Base-by-base conservation (phyloP, 352 stramenopile species). In the Pythium rhizo-oryzae region DNA sequence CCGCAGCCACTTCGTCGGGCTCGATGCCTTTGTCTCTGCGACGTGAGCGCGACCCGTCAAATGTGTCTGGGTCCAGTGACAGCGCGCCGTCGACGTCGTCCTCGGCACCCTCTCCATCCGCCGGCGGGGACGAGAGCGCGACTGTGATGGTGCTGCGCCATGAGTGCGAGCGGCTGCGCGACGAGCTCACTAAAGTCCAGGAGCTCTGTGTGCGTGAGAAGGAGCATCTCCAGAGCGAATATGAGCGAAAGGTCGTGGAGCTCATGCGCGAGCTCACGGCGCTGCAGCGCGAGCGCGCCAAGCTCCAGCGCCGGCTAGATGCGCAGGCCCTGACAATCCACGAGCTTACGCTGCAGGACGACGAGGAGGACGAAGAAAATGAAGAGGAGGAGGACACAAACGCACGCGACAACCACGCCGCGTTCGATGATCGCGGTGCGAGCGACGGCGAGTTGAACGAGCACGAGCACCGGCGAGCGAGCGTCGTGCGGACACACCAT, bases 271-370 rank as follows among this genome's bases (percentile, higher is more conserved):
- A 90, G 65, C 60, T 91, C 25, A 71, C 84, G 51, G 30, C 19
- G 4, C 63, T 88, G 12, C 74, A 90, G 65, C 46, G 64, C 4
- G 80, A 91, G 47, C 72, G 74, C 35, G 49, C 66, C 7, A 82
- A 79, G 61, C 67, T 91, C 23, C 79, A 77, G 53, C 73, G 70
- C 24, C 71, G 68, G 15, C 37, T 93, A 1, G 69, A 89, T 16
- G 81, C 91, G 25, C 80, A 90, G 66, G 83, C 85, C 5, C 60
- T 91, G 39, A 93, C 85, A 11, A 91, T 93, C 60, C 85, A 93
- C 44, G 85, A 93, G 60, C 75, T 93, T 25, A 93, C 85, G 1
- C 69, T 93, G 8, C 81, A 93, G 72, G 85, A 91, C 57, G 84
- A 92, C 21, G 71, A 75, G 12, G 65, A 52, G 13, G 71, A 73